These are phyloP conservation scores for Sporothrix pallida DNA, from an alignment of 2,329 filamentous ascomycete species.

Conservation along the genomic window DNA sequence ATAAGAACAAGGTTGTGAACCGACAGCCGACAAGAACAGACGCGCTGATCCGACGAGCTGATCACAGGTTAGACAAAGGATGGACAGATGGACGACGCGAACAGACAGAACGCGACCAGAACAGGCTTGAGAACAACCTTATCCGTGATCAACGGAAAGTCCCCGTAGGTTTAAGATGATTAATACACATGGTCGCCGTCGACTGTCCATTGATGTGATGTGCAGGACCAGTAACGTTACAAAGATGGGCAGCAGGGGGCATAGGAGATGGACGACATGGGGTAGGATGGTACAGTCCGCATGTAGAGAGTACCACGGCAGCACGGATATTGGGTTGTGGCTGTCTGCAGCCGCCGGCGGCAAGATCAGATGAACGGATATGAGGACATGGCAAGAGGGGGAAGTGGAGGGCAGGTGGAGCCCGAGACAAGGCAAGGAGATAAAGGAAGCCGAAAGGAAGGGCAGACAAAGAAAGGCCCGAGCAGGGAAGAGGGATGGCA, in stretches of 20 bases:
- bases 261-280: neutral
- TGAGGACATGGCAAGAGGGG: neutral
- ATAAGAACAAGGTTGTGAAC: too few relatives aligned
- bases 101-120: too few relatives aligned
- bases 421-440: neutral
- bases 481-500: neutral
- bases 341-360: neutral
- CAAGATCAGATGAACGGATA: conserved; percentile 12
- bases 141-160: neutral
- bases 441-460: neutral
- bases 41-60: too few relatives aligned
- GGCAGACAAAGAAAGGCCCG: conserved; percentile 9
- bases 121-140: neutral
- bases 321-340: neutral
- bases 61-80: too few relatives aligned
- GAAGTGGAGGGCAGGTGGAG: too few relatives aligned
- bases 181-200: too few relatives aligned
- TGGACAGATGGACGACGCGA: too few relatives aligned
- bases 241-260: neutral
- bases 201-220: neutral
- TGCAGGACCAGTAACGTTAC: conserved; percentile 29
- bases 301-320: neutral
- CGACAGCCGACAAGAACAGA: too few relatives aligned
- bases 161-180: too few relatives aligned
- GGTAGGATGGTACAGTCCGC: neutral